Conservation (phyloP, 257 asterid genomes). For the Handroanthus guayacan region DNA sequence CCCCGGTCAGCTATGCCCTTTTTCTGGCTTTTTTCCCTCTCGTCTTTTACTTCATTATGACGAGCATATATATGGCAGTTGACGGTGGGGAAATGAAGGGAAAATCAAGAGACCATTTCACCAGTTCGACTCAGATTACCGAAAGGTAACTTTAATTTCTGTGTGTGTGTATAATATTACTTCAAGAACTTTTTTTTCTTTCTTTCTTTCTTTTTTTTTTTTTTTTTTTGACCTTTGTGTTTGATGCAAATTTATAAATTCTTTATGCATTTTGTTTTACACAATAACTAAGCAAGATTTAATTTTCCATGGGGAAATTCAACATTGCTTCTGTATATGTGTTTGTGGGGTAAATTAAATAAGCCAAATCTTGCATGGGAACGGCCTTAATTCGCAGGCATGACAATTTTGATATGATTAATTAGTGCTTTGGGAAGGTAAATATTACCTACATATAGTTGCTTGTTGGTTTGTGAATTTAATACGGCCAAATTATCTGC, state of each 20-base stretch:
- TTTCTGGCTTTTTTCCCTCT: neutral
- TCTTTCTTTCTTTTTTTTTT: too few relatives aligned
- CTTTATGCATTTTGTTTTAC: neutral
- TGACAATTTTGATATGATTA: neutral
- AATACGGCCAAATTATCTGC: too few relatives aligned
- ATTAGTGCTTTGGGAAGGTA: too few relatives aligned
- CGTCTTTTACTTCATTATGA: neutral
- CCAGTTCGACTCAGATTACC: neutral
- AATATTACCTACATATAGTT: too few relatives aligned
- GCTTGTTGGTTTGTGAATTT: too few relatives aligned
- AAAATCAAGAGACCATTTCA: constrained; percentile 18
- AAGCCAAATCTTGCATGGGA: neutral
- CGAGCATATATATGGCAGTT: neutral
- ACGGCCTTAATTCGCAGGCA: neutral
- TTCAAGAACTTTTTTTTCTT: too few relatives aligned
- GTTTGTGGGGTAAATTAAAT: neutral
- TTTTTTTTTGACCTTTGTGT: neutral
- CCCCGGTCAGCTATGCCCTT: neutral
- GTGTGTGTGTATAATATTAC: too few relatives aligned
- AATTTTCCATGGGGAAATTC: neutral
- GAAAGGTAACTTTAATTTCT: constrained; percentile 39
- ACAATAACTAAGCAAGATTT: constrained; percentile 4
- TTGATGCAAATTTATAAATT: constrained; percentile 6
- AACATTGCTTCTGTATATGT: neutral
- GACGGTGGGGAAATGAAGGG: neutral